Percentiles rank a stretch among this genome's conserved stretches.
Conservation (phyloP, 2,329 filamentous ascomycete species). For the Graphilbum sp. region DNA sequence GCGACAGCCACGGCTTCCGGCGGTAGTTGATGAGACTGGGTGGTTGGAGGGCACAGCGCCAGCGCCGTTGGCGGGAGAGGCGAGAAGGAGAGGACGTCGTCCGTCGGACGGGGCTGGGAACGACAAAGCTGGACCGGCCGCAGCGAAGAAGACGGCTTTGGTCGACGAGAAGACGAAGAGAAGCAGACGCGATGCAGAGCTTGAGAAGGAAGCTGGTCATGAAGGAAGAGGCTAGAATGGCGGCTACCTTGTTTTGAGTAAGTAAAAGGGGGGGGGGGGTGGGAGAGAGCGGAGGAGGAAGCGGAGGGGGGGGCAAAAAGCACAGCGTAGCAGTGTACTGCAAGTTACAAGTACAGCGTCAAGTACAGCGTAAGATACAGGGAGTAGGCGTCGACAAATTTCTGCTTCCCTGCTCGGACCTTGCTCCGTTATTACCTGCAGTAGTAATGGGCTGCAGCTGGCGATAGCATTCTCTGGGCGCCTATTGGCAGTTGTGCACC, state of each 20-base stretch:
- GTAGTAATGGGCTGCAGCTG: no score
- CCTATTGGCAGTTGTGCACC: constrained; percentile 7
- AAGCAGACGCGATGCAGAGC: constrained; percentile 30
- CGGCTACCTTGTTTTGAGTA: background rate
- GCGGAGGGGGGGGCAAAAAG: background rate
- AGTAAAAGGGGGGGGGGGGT: no score
- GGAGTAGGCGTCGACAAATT: no score
- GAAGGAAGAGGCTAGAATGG: constrained; percentile 13
- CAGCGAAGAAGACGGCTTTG: constrained; percentile 24
- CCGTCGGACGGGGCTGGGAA: constrained; percentile 22
- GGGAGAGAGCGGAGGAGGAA: no score
- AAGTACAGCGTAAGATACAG: no score
- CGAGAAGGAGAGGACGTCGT: constrained; percentile 17
- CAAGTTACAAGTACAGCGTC: no score
- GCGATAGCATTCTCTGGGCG: background rate
- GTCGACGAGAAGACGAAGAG: constrained; percentile 27
- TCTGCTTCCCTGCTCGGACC: no score
- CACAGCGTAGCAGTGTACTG: no score
- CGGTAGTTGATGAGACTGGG: constrained; percentile 21
- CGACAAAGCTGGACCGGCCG: constrained; percentile 22
- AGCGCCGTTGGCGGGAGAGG: constrained; percentile 17
- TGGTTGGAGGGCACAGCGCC: constrained; percentile 17
- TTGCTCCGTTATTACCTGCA: no score
- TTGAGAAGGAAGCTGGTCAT: constrained; percentile 31
- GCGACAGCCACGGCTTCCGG: constrained; percentile 13